phyloP scores from a whole-genome alignment of 1,284 basidiomycete genomes.

The Stygiomarasmius scandens region DNA sequence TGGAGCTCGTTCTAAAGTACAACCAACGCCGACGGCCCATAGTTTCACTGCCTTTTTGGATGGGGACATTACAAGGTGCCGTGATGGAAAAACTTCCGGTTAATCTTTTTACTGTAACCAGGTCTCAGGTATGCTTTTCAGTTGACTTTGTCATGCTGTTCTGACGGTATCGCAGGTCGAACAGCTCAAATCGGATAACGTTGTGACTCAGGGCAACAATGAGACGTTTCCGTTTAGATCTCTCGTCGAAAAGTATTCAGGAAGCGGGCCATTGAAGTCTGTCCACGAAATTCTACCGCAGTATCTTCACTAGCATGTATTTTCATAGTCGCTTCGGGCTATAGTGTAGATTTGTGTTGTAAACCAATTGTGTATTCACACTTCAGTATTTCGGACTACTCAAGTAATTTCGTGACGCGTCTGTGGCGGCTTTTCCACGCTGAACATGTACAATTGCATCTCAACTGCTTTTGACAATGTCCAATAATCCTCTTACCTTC shows the following conservation, averaged over 20 bases:
- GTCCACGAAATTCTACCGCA: constrained; percentile 5
- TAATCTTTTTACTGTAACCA: constrained; percentile 69
- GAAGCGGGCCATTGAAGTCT: not conserved
- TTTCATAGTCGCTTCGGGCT: no score
- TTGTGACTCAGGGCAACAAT: not conserved
- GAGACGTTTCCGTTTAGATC: constrained; percentile 5
- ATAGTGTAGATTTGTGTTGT: no score
- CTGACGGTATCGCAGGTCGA: not conserved
- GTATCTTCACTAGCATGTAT: not conserved
- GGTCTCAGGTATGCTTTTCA: constrained; percentile 52
- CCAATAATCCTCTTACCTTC: constrained; percentile 35
- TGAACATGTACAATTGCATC: not conserved
- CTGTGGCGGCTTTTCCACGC: no score
- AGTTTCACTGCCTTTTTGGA: constrained; percentile 59
- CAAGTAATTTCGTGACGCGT: no score
- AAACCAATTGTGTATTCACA: no score
- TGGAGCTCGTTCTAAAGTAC: constrained; percentile 61
- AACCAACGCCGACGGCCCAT: constrained; percentile 55
- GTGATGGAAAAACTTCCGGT: constrained; percentile 63
- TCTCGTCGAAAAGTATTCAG: constrained; percentile 10
- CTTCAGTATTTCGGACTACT: no score
- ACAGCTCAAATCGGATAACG: constrained; percentile 10
- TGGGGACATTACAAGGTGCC: constrained; percentile 63
- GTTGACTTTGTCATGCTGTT: constrained; percentile 3
- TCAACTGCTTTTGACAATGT: not conserved